Conservation (phyloP, 306 rosid species). For the Pueraria montana region DNA sequence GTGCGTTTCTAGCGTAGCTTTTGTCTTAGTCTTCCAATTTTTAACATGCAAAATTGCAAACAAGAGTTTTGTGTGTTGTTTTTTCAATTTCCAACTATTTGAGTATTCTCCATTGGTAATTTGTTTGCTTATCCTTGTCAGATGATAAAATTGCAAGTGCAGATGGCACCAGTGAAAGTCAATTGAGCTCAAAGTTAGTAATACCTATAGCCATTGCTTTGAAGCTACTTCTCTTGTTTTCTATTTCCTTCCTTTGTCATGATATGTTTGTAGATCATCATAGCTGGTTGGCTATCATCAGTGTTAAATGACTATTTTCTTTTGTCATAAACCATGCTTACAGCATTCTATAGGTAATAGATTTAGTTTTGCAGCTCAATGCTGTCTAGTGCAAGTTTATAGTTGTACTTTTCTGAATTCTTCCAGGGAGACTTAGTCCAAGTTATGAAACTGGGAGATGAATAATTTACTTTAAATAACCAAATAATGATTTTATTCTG, state of each 20-base stretch:
- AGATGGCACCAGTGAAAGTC: constrained; percentile 51
- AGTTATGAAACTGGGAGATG: constrained; percentile 26
- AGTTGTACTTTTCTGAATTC: neutral
- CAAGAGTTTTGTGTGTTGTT: neutral
- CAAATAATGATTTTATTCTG: constrained; percentile 8
- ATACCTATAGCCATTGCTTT: constrained; percentile 27
- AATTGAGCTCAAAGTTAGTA: constrained; percentile 66
- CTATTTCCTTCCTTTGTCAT: constrained; percentile 14
- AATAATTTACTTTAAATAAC: constrained; percentile 21
- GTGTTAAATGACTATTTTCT: neutral
- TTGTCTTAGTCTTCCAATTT: neutral
- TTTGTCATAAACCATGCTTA: constrained; percentile 21
- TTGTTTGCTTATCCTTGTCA: constrained; percentile 43
- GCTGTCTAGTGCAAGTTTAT: constrained; percentile 9
- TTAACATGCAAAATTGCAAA: constrained; percentile 23
- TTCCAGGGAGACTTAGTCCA: neutral
- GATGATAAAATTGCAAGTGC: constrained; percentile 51
- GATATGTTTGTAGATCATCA: neutral
- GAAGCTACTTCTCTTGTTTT: constrained; percentile 25
- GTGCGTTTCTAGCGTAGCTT: constrained; percentile 52
- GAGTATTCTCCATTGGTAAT: constrained; percentile 15
- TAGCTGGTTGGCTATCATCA: no score
- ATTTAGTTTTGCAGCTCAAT: constrained; percentile 30
- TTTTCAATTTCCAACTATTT: constrained; percentile 33
- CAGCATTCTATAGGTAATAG: constrained; percentile 14